Conservation (phyloP, 805 yeast species). For the Wickerhamiella siamensis region DNA sequence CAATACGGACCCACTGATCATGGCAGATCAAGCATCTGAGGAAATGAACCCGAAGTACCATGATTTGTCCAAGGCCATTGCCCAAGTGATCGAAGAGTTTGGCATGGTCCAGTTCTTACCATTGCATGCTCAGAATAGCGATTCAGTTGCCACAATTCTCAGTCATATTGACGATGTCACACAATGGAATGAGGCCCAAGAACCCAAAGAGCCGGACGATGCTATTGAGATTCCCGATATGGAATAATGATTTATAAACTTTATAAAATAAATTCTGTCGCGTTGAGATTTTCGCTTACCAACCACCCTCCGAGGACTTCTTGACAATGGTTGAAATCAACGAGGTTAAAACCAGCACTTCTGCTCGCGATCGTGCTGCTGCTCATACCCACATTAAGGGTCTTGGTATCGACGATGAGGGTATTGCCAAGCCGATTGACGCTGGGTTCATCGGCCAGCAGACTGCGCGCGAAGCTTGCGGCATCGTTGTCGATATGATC, state of each 20-base stretch:
- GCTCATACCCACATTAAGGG: slow-evolving; percentile 97
- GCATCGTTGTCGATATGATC: slow-evolving; percentile 84
- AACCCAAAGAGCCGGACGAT: slow-evolving; percentile 90
- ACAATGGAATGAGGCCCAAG: slow-evolving; percentile 94
- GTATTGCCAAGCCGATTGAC: slow-evolving; percentile 67
- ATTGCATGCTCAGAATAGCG: slow-evolving; percentile 62
- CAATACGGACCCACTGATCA: slow-evolving; percentile 79
- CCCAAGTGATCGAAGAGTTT: slow-evolving; percentile 85
- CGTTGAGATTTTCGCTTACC: not conserved
- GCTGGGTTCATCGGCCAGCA: slow-evolving; percentile 80
- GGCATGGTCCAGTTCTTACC: slow-evolving; percentile 98
- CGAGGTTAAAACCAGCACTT: slow-evolving; percentile 39
- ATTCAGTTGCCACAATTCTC: slow-evolving; percentile 64
- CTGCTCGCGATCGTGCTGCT: slow-evolving; percentile 55
- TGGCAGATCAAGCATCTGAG: slow-evolving; percentile 36
- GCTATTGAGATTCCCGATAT: slow-evolving; percentile 6
- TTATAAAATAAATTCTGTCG: not conserved
- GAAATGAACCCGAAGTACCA: slow-evolving; percentile 49
- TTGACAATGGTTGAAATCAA: slow-evolving; percentile 74
- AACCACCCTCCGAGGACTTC: no score
- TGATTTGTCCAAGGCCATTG: slow-evolving; percentile 64
- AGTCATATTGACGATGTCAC: slow-evolving; percentile 93
- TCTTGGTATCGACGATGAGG: slow-evolving; percentile 81
- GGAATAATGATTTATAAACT: not conserved
- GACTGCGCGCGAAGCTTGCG: slow-evolving; percentile 69